Base-by-base conservation (phyloP, 2,329 filamentous ascomycete species). In the Penicillium janthinellum region DNA sequence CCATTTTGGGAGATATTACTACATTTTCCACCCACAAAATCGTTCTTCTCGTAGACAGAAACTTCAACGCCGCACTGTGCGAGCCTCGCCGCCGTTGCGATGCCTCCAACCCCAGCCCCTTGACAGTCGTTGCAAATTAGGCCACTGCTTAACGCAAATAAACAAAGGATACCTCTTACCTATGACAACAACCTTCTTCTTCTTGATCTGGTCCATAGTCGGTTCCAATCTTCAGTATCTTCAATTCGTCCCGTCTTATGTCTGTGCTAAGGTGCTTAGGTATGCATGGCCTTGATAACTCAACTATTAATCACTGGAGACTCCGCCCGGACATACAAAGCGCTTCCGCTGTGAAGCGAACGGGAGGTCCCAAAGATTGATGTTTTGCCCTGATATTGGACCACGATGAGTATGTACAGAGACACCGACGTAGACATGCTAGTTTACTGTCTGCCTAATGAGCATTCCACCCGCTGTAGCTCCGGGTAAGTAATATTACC, bases 41-140 rank as follows among this genome's bases (percentile, higher is more conserved):
- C 31, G n/a, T 55, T 55, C 28, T 55, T 55, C 14, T 55, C 53
- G 11, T 55, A 55, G 11, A 55, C 53, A 25, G 41, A 55, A 34
- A 55, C 53, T 17, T 55, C 28, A 3, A 55, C 15, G 25, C 53
- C 53, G 41, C 41, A 45, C 15, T 55, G 39, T 28, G 53, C 53
- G n/a, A 55, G 31, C 7, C 53, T 45, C 20, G 53, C 53, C 25
- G 53, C 53, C 2, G 53, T 55, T 47, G 53, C 53, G 17, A 55
- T 47, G 15, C 53, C 53, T 22, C 53, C 53, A 2, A 55, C 39
- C 17, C 53, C 53, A 22, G 53, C 53, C n/a, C 53, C 53, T 55
- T 34, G 4, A 25, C 1, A 6, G 12, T 12, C 20, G 15, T 10
- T 2, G 3, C n/a, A 3, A 6, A 35, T 51, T 10, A 51, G 48